phyloP scores from a whole-genome alignment of 176 grass and related monocot species.

The Ensete ventricosum region DNA sequence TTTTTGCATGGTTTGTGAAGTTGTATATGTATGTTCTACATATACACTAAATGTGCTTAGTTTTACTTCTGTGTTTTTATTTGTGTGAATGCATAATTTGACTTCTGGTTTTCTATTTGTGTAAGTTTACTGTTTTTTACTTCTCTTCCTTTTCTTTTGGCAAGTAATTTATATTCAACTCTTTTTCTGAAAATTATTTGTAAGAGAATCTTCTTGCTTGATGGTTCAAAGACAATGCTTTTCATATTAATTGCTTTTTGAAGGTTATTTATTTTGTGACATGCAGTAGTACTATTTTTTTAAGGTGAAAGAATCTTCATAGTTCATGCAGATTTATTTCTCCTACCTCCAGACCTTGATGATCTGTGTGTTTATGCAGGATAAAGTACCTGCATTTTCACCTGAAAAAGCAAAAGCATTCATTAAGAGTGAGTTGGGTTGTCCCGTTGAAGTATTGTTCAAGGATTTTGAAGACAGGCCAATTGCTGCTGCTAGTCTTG shows the following conservation, averaged over 20 bases:
- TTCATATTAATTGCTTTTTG: too few species aligned
- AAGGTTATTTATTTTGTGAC: too few species aligned
- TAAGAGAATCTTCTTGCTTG: neutral
- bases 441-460: conserved; percentile 61
- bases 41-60: too few species aligned
- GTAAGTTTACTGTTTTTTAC: neutral
- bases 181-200: neutral
- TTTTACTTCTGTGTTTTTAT: neutral
- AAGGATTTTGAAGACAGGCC: conserved; percentile 92
- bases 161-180: neutral
- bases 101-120: neutral
- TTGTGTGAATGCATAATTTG: neutral
- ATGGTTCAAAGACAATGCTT: too few species aligned
- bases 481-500: conserved; percentile 94
- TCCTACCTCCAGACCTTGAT: neutral
- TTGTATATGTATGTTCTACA: neutral
- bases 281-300: too few species aligned
- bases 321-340: neutral
- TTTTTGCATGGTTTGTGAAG: neutral
- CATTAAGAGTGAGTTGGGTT: conserved; percentile 75
- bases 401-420: conserved; percentile 77
- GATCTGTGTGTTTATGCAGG: conserved; percentile 30
- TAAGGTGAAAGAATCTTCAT: too few species aligned
- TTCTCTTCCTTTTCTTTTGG: too few species aligned
- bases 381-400: conserved; percentile 96